Evolutionary conservation across 305 asterid genomes (phyloP).

Genomic region (Rubia tinctorum): DNA sequence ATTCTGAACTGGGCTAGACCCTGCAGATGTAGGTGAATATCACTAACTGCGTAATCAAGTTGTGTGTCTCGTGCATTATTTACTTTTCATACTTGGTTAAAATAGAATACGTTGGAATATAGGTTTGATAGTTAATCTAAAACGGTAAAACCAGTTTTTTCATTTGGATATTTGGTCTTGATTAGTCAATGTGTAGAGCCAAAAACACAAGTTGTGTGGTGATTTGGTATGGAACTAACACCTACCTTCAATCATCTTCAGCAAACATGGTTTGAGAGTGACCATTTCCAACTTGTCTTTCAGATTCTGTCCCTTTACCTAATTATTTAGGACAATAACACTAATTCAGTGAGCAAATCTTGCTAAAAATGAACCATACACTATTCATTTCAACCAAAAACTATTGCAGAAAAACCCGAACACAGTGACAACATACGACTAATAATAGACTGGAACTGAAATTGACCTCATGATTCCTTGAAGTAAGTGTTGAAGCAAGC

Average conservation of each 20-base stretch:
- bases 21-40: no score
- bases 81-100: no score
- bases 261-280: constrained; percentile 75
- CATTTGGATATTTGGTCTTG: no score
- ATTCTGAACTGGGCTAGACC: no score
- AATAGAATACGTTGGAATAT: no score
- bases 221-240: constrained; percentile 18
- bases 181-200: not conserved
- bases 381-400: not conserved
- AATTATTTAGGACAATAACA: constrained; percentile 17
- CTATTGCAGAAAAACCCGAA: not conserved
- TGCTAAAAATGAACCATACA: not conserved
- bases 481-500: no score
- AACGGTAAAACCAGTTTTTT: no score
- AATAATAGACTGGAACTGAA: not conserved
- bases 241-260: constrained; percentile 96
- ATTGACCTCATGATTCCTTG: constrained; percentile 74
- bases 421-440: not conserved
- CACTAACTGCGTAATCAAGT: no score
- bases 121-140: no score
- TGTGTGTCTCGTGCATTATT: no score
- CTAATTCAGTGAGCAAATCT: not conserved
- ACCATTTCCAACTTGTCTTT: constrained; percentile 73
- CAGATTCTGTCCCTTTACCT: constrained; percentile 80
- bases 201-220: constrained; percentile 10